Evolutionary conservation across 768 basidiomycete species (phyloP), one percentile per base, ranked within the genome.

Genomic region (Boletus tylopilopsis): DNA sequence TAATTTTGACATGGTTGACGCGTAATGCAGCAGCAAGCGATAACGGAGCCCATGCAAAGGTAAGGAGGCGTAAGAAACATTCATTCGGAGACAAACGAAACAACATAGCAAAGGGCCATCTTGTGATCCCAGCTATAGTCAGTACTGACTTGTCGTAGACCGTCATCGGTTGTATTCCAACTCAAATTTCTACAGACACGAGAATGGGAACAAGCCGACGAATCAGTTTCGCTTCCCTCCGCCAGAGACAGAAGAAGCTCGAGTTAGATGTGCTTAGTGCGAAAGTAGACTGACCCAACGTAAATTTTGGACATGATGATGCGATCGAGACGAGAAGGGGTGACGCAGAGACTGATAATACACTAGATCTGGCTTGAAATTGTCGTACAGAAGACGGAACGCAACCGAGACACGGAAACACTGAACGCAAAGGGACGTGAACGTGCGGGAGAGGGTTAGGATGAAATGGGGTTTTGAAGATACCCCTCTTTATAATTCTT

Each of bases 101-200:
- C 76, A 77, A 82, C 75, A 76, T 62, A 72, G 69, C 67, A 68
- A 54, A 50, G 53, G 63, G 42, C 46, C 49, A 46, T 42, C 45
- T 48, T 43, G 40, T 19, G 55, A 53, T 56, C 63, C 62, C 49
- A 41, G 64, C 62, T 57, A 70, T 66, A 73, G 68, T 72, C 73
- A 79, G 63, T 39, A 89, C 90, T 85, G 80, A 94, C 92, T 75
- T 82, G 72, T 72, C 86, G 85, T 60, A 96, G 80, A 49, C 81
- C 81, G 35, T 95, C 93, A 82, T 95, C 93, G 70, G 83, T 94
- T 71, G 94, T 95, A 77, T 87, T 88, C 90, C 90, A 92, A 81
- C 87, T 90, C 79, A 91, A 78, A 83, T 91, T 91, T 78, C 90
- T 91, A 84, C 74, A 75, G 67, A 71, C 70, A 59, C 67, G 71